Percentiles rank a stretch among this genome's conserved stretches.
These are phyloP conservation scores for Ramaria sp. DNA, from an alignment of 768 basidiomycete species.

Conservation along the genomic window DNA sequence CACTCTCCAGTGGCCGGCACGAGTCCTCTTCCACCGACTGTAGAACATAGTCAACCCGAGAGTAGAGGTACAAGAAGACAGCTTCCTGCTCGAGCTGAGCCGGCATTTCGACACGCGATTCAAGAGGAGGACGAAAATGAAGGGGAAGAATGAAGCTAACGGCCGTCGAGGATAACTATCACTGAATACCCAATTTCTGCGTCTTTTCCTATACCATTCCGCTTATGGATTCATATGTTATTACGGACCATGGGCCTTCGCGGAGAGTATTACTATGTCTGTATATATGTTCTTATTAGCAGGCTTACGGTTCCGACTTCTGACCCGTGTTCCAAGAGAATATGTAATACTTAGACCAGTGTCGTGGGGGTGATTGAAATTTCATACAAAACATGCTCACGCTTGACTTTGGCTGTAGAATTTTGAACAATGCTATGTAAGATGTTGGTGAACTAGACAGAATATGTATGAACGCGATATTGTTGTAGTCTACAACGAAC, in stretches of 20 bases:
- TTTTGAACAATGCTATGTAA: no score
- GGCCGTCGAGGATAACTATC: background rate
- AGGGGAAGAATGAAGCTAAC: constrained; percentile 35
- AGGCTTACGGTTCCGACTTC: background rate
- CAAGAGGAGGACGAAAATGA: constrained; percentile 85
- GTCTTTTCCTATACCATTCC: constrained; percentile 1
- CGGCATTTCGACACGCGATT: constrained; percentile 59
- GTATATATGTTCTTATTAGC: background rate
- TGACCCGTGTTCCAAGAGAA: no score
- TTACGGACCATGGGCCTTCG: background rate
- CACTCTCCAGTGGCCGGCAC: constrained; percentile 51
- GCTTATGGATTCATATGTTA: constrained; percentile 3
- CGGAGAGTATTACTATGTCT: background rate
- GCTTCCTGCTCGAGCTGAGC: constrained; percentile 62
- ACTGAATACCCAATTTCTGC: background rate
- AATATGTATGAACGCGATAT: no score
- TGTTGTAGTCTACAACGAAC: no score
- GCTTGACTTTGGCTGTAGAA: no score
- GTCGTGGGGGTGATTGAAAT: no score
- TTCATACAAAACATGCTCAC: no score
- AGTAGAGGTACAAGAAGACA: constrained; percentile 52
- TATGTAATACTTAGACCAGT: no score
- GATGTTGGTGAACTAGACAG: no score
- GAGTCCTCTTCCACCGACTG: constrained; percentile 50
- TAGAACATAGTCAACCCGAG: constrained; percentile 33